Evolutionary conservation across 140 eudicot species (phyloP).

Genomic region (Anethum foeniculum): DNA sequence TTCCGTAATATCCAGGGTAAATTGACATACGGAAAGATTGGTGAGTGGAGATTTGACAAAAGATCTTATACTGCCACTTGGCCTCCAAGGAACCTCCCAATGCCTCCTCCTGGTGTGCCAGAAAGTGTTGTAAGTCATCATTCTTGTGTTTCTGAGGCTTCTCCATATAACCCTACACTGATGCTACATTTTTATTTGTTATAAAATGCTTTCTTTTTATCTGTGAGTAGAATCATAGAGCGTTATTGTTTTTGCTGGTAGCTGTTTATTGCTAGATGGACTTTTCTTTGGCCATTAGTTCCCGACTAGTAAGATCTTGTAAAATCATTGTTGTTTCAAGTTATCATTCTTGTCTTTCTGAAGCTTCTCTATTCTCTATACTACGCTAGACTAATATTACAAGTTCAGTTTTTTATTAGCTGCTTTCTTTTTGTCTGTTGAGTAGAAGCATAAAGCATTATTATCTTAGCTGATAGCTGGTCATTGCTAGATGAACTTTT

Average conservation of each 20-base stretch:
- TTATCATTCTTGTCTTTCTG: conserved; percentile 11
- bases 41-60: conserved; percentile 99
- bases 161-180: neutral
- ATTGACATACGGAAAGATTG: conserved; percentile 88
- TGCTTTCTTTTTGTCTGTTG: neutral
- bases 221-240: neutral
- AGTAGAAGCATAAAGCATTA: neutral
- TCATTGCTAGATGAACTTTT: no score
- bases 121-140: conserved; percentile 88
- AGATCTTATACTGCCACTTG: conserved; percentile 58
- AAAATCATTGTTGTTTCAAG: conserved; percentile 36
- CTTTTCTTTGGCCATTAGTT: neutral
- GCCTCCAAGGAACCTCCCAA: conserved; percentile 87
- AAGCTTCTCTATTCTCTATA: neutral
- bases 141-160: conserved; percentile 7
- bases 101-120: conserved; percentile 98
- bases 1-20: conserved; percentile 50
- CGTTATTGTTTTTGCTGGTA: neutral
- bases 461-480: neutral
- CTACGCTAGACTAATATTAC: neutral
- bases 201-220: neutral
- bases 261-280: neutral
- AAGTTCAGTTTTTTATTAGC: neutral
- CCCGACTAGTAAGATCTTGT: neutral
- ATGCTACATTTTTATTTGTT: neutral